These are phyloP conservation scores for Penicillium sp. DNA, from an alignment of 2,329 filamentous ascomycete genomes.

Conservation along the genomic window DNA sequence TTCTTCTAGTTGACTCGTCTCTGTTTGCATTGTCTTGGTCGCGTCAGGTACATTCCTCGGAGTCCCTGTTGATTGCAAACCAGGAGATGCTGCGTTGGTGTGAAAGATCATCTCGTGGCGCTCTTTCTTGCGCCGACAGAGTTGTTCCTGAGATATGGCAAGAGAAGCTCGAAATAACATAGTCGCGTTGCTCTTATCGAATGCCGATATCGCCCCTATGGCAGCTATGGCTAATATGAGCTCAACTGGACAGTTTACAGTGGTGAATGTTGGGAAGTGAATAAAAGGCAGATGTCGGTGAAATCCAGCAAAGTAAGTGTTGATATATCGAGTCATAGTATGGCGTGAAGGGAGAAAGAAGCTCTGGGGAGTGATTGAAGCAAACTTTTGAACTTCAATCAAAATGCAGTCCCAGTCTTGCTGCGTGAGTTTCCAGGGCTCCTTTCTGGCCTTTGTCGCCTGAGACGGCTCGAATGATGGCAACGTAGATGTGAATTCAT, in stretches of 20 bases:
- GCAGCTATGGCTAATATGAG: slow-evolving; percentile 68
- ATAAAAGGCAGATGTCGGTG: slow-evolving; percentile 63
- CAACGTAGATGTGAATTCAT: slow-evolving; percentile 5
- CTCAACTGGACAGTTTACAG: slow-evolving; percentile 64
- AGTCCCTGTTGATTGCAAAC: not conserved
- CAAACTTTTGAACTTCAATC: not conserved
- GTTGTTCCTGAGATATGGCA: not conserved
- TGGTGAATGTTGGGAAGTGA: slow-evolving; percentile 66
- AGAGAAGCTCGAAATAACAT: slow-evolving; percentile 9
- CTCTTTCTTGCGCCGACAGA: slow-evolving; percentile 1
- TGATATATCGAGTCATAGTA: slow-evolving; percentile 67
- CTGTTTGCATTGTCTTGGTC: not conserved
- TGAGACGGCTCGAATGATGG: not conserved
- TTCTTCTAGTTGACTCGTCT: not conserved
- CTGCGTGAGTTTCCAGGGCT: slow-evolving; percentile 1
- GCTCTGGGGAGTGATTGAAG: slow-evolving; percentile 29
- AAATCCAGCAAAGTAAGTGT: slow-evolving; percentile 69
- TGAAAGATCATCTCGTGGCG: not conserved
- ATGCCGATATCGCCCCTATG: slow-evolving; percentile 53
- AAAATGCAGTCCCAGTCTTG: slow-evolving; percentile 3
- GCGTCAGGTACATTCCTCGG: not conserved
- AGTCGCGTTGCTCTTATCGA: slow-evolving; percentile 38
- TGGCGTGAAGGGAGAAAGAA: slow-evolving; percentile 65
- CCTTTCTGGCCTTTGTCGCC: not conserved
- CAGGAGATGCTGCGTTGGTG: not conserved